Base-by-base conservation (phyloP, 129 eudicot species). In the Dittrichia graveolens region DNA sequence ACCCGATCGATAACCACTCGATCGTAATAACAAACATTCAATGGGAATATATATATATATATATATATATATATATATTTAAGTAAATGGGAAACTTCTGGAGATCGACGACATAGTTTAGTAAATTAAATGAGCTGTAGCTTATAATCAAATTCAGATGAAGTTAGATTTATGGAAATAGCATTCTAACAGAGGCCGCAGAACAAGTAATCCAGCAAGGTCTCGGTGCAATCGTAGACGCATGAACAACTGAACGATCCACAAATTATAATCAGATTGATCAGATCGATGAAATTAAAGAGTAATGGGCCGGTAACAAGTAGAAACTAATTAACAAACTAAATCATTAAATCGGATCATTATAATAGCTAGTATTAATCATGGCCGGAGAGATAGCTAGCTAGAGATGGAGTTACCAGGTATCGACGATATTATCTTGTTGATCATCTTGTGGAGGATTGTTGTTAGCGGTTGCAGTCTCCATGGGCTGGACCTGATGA, bases 211-310 rank as follows among this genome's bases (percentile, higher is more conserved):
- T 90, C 93, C n/a, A 87, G 72, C 58, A 82, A 78, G 81, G 77
- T 75, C 48, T 80, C 88, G 61, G 71, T 71, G 78, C 96, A 90
- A 7, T 84, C 90, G 59, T 84, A 90, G 72, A 83, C 74, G 88
- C 96, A 90, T 45, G 90, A 84, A 72, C 93, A 90, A 74, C 96
- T 90, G 92, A 72, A 83, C 10, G 47, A 69, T 39, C 15, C 40
- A 67, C 34, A 50, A 45, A 75, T 11, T 35, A 31, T 34, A 45
- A 15, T 39, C 43, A 45, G 8, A 56, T 63, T 54, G 14, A 64
- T n/a, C n/a, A n/a, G n/a, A n/a, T n/a, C n/a, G 37, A 58, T 46
- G 5, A 44, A 57, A 45, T 5, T 15, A 40, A 4, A 52, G 16
- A 38, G 2, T 11, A 31, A 71, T 8, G 0, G 10, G 24, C 19